Conservation (phyloP, 2,329 filamentous ascomycete genomes). For the Corynespora cassiicola region DNA sequence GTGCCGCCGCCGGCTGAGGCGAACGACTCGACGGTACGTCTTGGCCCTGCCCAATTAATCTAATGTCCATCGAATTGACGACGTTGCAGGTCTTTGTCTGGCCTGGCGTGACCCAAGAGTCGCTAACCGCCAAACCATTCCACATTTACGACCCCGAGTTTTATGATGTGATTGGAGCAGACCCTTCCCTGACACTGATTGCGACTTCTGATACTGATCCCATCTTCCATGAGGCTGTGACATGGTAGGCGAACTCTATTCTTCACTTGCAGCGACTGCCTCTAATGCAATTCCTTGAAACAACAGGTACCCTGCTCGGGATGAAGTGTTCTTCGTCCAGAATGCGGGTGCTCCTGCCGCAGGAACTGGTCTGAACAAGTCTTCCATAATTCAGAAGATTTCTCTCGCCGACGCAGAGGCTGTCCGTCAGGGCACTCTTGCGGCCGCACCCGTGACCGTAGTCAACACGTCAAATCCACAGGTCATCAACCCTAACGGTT, state of each 20-base stretch:
- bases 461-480: slow-evolving; percentile 31
- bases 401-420: slow-evolving; percentile 28
- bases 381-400: slow-evolving; percentile 32
- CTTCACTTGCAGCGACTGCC: background rate
- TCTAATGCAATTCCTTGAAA: background rate
- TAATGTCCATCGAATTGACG: too few relatives aligned
- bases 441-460: slow-evolving; percentile 24
- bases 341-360: slow-evolving; percentile 30
- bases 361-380: slow-evolving; percentile 31
- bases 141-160: slow-evolving; percentile 34
- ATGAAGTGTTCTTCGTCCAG: slow-evolving; percentile 33
- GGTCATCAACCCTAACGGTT: slow-evolving; percentile 30
- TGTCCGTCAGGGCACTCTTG: slow-evolving; percentile 26
- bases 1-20: slow-evolving; percentile 25
- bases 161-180: slow-evolving; percentile 28
- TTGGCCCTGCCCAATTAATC: background rate
- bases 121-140: slow-evolving; percentile 27
- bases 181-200: slow-evolving; percentile 28
- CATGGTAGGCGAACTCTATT: slow-evolving; percentile 16
- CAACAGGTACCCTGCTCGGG: slow-evolving; percentile 19
- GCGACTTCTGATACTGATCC: slow-evolving; percentile 28
- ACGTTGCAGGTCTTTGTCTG: slow-evolving; percentile 23
- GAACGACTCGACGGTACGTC: slow-evolving; percentile 25
- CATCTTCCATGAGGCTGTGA: slow-evolving; percentile 32
- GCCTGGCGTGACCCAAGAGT: slow-evolving; percentile 26